phyloP scores from a whole-genome alignment of 2,329 filamentous ascomycete species.

The Colletotrichum gloeosporioides region DNA sequence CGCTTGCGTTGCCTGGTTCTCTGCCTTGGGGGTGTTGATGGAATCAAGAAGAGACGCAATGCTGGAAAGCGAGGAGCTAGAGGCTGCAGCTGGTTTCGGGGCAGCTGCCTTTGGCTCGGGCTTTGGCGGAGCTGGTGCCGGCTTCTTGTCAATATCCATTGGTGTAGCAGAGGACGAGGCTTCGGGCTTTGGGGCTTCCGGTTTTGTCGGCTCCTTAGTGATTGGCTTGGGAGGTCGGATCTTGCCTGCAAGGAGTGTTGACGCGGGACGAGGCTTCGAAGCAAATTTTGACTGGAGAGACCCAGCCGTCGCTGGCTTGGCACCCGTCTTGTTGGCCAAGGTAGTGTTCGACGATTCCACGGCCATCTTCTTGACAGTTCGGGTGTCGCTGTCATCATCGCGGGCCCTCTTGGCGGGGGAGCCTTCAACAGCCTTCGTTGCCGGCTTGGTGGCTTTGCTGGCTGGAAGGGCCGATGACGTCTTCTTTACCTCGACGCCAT shows the following conservation, averaged over 20 bases:
- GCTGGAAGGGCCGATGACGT: conserved; percentile 11
- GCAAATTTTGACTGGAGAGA: conserved; percentile 30
- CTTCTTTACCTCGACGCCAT: conserved; percentile 28
- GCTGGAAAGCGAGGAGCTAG: conserved; percentile 47
- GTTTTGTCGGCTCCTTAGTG: conserved; percentile 24
- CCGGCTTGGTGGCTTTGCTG: conserved; percentile 31
- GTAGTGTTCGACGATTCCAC: conserved; percentile 42
- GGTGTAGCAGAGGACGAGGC: conserved; percentile 2
- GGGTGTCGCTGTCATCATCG: conserved; percentile 45
- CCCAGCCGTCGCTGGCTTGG: conserved; percentile 33
- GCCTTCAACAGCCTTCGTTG: conserved; percentile 33
- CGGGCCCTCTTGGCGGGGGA: conserved; percentile 40
- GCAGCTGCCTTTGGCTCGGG: conserved; percentile 28
- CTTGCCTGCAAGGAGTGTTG: conserved; percentile 54
- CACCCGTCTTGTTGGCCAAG: conserved; percentile 44
- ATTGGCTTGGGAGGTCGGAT: conserved; percentile 44
- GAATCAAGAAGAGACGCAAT: conserved; percentile 61
- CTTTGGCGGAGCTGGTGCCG: conserved; percentile 21
- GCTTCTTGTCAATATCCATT: conserved; percentile 23
- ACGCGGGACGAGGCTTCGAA: conserved; percentile 29
- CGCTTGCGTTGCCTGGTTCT: conserved; percentile 57
- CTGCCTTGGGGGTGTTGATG: conserved; percentile 48
- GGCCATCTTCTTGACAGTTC: conserved; percentile 47
- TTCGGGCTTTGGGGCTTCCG: conserved; percentile 24
- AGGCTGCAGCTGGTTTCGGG: conserved; percentile 34